Conservation (phyloP, 345 rosid genomes). For the Pistacia integerrima region DNA sequence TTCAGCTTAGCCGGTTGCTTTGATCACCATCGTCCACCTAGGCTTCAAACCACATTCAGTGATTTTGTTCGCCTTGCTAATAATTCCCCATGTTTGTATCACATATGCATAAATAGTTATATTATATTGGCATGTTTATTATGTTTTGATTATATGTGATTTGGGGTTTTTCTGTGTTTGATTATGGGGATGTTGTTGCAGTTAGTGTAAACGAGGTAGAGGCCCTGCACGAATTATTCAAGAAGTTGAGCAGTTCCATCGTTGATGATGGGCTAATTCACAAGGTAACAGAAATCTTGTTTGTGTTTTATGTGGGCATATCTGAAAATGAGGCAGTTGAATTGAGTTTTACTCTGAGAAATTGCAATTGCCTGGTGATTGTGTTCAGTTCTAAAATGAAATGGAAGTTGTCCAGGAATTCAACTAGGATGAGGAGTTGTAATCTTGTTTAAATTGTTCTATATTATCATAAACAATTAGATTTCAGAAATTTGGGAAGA, state of each 20-base stretch:
- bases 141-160: background rate
- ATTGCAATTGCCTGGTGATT: no score
- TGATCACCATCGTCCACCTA: constrained; percentile 21
- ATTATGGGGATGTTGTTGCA: constrained; percentile 28
- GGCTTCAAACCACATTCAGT: constrained; percentile 26
- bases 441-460: no score
- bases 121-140: background rate
- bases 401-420: no score
- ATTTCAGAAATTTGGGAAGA: no score
- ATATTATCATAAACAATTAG: no score
- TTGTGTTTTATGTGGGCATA: background rate
- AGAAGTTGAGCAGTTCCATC: constrained; percentile 59
- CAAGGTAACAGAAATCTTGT: constrained; percentile 37
- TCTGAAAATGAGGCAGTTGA: background rate
- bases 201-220: constrained; percentile 66
- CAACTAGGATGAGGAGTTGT: no score
- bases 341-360: no score
- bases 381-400: no score
- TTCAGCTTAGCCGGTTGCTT: constrained; percentile 41
- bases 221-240: constrained; percentile 59
- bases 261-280: constrained; percentile 66
- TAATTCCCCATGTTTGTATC: constrained; percentile 34
- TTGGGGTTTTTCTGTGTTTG: background rate
- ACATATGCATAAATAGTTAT: background rate
- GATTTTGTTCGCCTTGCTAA: constrained; percentile 41